phyloP scores from a whole-genome alignment of 2,329 filamentous ascomycete species.

The Fonsecaea multimorphosa region DNA sequence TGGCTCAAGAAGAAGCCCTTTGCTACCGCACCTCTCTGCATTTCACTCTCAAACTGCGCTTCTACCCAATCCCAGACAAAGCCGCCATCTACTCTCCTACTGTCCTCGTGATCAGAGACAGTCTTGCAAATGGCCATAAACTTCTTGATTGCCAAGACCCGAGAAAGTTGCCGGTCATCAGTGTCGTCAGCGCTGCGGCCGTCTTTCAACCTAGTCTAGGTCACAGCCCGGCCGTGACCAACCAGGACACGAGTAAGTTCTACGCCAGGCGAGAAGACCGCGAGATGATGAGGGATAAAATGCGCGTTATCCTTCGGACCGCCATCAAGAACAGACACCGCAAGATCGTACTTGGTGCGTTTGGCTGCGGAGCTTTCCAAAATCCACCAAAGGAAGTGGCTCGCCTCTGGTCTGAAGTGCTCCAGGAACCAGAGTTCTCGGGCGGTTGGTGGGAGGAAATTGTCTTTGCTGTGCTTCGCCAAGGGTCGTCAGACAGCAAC shows the following conservation, averaged over 20 bases:
- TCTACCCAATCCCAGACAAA: slow-evolving; percentile 61
- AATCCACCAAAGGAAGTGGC: slow-evolving; percentile 70
- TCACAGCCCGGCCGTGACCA: slow-evolving; percentile 7
- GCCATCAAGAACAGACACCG: slow-evolving; percentile 64
- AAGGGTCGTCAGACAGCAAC: slow-evolving; percentile 41
- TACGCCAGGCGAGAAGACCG: slow-evolving; percentile 56
- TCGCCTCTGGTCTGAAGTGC: slow-evolving; percentile 65
- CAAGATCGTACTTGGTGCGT: slow-evolving; percentile 68
- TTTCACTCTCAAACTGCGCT: slow-evolving; percentile 48
- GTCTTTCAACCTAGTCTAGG: slow-evolving; percentile 49
- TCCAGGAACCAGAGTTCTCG: slow-evolving; percentile 65
- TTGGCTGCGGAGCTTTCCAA: slow-evolving; percentile 71
- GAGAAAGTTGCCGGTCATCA: slow-evolving; percentile 57
- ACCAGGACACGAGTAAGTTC: slow-evolving; percentile 25
- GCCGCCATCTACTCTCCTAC: slow-evolving; percentile 65
- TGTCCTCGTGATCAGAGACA: slow-evolving; percentile 64
- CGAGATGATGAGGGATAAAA: slow-evolving; percentile 66
- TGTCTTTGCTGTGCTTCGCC: slow-evolving; percentile 66
- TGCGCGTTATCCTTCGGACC: slow-evolving; percentile 65
- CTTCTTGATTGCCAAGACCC: slow-evolving; percentile 52
- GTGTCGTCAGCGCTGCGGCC: slow-evolving; percentile 67
- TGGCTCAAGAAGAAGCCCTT: slow-evolving; percentile 72
- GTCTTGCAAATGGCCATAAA: slow-evolving; percentile 54
- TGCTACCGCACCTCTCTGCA: slow-evolving; percentile 64
- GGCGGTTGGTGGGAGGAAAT: slow-evolving; percentile 70